phyloP scores from a whole-genome alignment of 73 alveolate species.

The Durusdinium trenchii region DNA sequence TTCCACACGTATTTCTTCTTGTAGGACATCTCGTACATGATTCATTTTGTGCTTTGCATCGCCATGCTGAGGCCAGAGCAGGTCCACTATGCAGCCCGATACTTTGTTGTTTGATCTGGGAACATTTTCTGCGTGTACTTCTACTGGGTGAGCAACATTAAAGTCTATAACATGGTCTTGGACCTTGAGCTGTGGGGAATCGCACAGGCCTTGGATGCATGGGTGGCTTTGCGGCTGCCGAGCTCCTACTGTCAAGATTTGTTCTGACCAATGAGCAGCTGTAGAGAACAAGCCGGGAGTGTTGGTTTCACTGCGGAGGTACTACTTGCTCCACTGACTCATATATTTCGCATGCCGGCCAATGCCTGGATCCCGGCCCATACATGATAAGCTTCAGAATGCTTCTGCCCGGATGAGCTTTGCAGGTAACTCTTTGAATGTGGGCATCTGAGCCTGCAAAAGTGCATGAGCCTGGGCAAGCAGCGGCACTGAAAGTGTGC shows the following conservation, averaged over 20 bases:
- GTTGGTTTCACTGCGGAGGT: background rate
- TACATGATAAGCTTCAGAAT: too few relatives aligned
- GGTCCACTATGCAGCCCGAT: constrained; percentile 63
- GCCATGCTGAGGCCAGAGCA: constrained; percentile 55
- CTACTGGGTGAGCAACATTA: background rate
- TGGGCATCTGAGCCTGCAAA: background rate
- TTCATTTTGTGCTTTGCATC: too few relatives aligned
- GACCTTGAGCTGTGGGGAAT: too few relatives aligned
- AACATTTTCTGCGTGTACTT: background rate
- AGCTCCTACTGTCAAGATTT: background rate
- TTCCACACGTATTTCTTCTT: background rate
- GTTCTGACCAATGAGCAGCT: background rate
- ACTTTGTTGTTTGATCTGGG: too few relatives aligned
- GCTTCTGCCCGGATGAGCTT: too few relatives aligned
- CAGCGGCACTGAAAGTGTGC: constrained; percentile 18
- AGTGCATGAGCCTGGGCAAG: constrained; percentile 35
- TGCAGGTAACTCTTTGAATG: constrained; percentile 45
- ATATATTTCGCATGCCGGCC: background rate
- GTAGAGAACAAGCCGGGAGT: background rate
- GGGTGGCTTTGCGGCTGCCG: constrained; percentile 78
- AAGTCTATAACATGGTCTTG: background rate
- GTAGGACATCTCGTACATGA: background rate
- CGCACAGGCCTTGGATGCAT: constrained; percentile 74
- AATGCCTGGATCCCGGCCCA: background rate
- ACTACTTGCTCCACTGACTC: constrained; percentile 89